phyloP scores from a whole-genome alignment of 768 basidiomycete genomes.

The Mycena leptocephala region DNA sequence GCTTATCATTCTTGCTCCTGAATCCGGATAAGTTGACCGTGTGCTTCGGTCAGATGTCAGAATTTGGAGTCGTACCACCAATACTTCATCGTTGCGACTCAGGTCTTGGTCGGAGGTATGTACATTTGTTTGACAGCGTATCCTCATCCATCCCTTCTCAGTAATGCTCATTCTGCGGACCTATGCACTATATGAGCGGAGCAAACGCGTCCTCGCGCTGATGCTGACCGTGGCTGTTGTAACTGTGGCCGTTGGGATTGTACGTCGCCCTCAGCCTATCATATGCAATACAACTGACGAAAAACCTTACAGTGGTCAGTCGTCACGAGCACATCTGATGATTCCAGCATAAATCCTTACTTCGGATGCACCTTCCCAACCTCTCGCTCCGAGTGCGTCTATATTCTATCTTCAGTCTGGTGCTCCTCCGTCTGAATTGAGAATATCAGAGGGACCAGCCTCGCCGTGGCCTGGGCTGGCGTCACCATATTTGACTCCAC shows the following conservation, averaged over 20 bases:
- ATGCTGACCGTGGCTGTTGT: neutral
- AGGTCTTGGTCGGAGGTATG: neutral
- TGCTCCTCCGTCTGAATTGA: too few species aligned
- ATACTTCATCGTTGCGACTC: neutral
- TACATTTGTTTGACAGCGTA: neutral
- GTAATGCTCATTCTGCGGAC: constrained; percentile 22
- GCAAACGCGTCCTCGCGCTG: neutral
- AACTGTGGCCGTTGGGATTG: neutral
- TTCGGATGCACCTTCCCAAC: too few species aligned
- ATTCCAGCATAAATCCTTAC: neutral
- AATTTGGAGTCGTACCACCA: neutral
- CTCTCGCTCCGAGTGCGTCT: too few species aligned
- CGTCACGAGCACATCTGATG: too few species aligned
- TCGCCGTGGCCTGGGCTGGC: too few species aligned
- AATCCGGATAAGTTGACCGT: neutral
- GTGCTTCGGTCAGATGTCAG: neutral
- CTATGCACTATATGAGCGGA: constrained; percentile 21
- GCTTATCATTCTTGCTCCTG: neutral
- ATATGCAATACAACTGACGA: too few species aligned
- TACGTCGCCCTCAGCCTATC: neutral
- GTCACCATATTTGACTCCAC: too few species aligned
- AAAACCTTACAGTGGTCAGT: too few species aligned
- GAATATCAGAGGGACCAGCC: too few species aligned
- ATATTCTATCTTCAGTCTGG: too few species aligned
- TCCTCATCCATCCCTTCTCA: neutral